These are phyloP conservation scores for Polyrhizophydium stewartii DNA, from an alignment of 371 early-diverging fungal genomes.

Conservation along the genomic window DNA sequence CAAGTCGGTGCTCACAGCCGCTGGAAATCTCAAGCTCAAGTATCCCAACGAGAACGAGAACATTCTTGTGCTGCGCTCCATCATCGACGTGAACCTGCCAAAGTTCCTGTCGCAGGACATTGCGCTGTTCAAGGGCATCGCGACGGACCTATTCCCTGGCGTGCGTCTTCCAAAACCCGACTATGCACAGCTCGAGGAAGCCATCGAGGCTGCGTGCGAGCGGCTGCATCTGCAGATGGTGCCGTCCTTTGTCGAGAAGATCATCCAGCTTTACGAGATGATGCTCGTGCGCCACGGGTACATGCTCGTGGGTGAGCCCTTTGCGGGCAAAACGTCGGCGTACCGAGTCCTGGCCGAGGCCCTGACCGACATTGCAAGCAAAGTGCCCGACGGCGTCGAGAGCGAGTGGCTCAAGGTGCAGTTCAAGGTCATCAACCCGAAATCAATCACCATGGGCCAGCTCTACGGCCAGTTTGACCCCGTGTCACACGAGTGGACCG, in stretches of 20 bases:
- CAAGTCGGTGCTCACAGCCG: slow-evolving; percentile 53
- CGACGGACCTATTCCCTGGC: slow-evolving; percentile 54
- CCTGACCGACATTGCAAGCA: slow-evolving; percentile 32
- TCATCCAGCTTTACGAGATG: slow-evolving; percentile 57
- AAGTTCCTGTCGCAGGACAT: slow-evolving; percentile 58
- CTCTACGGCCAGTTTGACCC: slow-evolving; percentile 59
- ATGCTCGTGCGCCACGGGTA: slow-evolving; percentile 58
- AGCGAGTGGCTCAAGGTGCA: slow-evolving; percentile 38
- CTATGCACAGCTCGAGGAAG: slow-evolving; percentile 40
- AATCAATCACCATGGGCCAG: slow-evolving; percentile 53
- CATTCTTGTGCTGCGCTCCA: slow-evolving; percentile 47
- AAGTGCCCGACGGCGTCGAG: slow-evolving; percentile 16
- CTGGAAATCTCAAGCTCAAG: slow-evolving; percentile 56
- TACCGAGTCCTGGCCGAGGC: slow-evolving; percentile 50
- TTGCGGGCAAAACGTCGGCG: slow-evolving; percentile 48
- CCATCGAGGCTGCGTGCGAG: slow-evolving; percentile 36
- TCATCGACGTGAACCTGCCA: slow-evolving; percentile 55
- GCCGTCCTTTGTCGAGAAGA: slow-evolving; percentile 49
- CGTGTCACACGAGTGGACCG: slow-evolving; percentile 59
- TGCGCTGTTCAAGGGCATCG: slow-evolving; percentile 52
- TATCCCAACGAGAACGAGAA: slow-evolving; percentile 52
- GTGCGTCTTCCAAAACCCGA: slow-evolving; percentile 53
- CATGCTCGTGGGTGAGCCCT: slow-evolving; percentile 58
- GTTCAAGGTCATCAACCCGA: slow-evolving; percentile 51
- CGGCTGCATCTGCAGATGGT: slow-evolving; percentile 41